Evolutionary conservation across 164 flowering plant genomes (phyloP).

Genomic region (Euptelea pleiosperma): DNA sequence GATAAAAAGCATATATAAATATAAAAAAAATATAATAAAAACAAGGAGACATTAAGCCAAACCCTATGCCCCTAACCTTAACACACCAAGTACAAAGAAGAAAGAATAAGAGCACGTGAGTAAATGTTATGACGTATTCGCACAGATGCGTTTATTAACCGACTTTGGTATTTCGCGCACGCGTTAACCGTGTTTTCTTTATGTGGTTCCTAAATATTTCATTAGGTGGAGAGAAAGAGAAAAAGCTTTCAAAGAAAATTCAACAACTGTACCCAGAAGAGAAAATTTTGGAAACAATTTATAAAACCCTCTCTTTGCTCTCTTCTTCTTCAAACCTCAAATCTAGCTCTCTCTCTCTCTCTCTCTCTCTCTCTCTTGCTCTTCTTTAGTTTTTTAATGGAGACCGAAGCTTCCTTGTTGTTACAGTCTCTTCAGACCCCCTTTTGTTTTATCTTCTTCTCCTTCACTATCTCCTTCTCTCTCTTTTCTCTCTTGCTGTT

Average conservation of each 20-base stretch:
- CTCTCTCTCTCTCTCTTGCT: conserved; percentile 7
- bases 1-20: too few relatives aligned
- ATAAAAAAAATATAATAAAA: too few relatives aligned
- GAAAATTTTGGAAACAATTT: neutral
- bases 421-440: conserved; percentile 4
- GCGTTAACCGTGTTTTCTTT: neutral
- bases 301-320: neutral
- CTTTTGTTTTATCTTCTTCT: conserved; percentile 31
- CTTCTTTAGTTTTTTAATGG: conserved; percentile 10
- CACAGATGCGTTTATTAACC: neutral
- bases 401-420: neutral
- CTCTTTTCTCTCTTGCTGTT: conserved; percentile 28
- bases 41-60: too few relatives aligned
- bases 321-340: neutral
- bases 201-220: neutral
- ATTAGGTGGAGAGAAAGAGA: neutral
- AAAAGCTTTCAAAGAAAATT: neutral
- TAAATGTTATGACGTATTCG: neutral
- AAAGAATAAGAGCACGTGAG: neutral
- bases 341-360: neutral
- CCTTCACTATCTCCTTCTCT: conserved; percentile 30
- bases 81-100: too few relatives aligned
- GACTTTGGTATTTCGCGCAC: neutral
- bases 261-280: neutral
- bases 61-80: too few relatives aligned